These are phyloP conservation scores for Leptographium lundbergii DNA, from an alignment of 2,329 filamentous ascomycete genomes.

Conservation along the genomic window DNA sequence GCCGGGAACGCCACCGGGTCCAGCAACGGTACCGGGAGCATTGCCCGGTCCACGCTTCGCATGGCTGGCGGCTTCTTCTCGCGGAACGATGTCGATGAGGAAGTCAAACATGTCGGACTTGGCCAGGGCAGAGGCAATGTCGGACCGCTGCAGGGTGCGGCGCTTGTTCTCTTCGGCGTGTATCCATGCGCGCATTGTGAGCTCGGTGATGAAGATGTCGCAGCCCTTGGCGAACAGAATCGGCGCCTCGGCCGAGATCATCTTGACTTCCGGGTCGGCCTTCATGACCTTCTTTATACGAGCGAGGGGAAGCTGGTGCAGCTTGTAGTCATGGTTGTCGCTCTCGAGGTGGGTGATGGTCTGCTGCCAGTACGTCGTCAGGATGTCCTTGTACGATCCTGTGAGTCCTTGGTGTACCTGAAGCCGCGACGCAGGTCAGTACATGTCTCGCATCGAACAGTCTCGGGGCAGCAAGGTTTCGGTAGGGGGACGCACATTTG, in stretches of 20 bases:
- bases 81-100: conserved; percentile 93
- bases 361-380: conserved; percentile 99
- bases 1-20: conserved; percentile 15
- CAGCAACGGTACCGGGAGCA: conserved; percentile 18
- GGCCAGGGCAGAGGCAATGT: conserved; percentile 87
- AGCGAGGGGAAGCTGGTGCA: conserved; percentile 92
- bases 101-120: conserved; percentile 99
- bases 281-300: conserved; percentile 99
- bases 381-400: conserved; percentile 87
- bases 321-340: conserved; percentile 95
- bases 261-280: conserved; percentile 96
- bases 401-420: conserved; percentile 91
- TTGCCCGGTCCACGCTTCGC: conserved; percentile 56
- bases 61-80: conserved; percentile 80
- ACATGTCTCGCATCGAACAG: conserved; percentile 8
- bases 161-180: conserved; percentile 98
- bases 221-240: conserved; percentile 98
- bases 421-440: neutral
- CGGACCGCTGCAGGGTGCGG: conserved; percentile 83
- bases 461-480: neutral
- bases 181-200: conserved; percentile 99
- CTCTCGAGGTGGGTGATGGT: conserved; percentile 91
- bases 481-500: conserved; percentile 53
- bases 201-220: conserved; percentile 97
- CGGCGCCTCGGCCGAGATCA: conserved; percentile 97